Evolutionary conservation across 1,139 yeast species (phyloP), one percentile per base, ranked within the genome.

Genomic region (Yamadazyma triangularis): DNA sequence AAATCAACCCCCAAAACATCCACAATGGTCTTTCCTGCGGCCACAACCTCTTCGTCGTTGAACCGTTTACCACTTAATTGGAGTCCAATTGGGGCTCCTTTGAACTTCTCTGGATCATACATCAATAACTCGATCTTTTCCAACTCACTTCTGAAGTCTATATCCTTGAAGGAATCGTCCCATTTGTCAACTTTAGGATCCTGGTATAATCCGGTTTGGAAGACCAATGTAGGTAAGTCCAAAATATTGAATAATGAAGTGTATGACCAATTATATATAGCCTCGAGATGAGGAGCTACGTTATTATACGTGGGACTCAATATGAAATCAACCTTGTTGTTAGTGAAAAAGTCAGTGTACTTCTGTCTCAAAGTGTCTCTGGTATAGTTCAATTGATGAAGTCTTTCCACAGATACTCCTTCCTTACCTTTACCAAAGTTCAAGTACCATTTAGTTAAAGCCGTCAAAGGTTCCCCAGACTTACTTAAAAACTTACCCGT

Each of bases 251-350:
- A 82, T 40, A 80, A 67, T 0, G 85, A 55, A 7, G 88, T 79
- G 58, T 81, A 81, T 4, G 86, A 80, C 91, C 91, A 82, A 53
- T 80, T 79, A 51, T 70, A 73, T 9, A 82, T 72, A 29, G 71
- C 71, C 27, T 75, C 79, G 13, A 78, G 75, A 28, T 70, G 73
- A 13, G 88, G 86, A 4, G 93, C 88, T 31, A 79, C 82, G 35
- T 82, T 83, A 36, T 73, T 74, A 49, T 79, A 78, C 4, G 77
- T 69, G 26, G 93, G 93, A 31, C 80, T 66, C 30, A 84, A 57
- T 34, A 84, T 66, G 45, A 79, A 75, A 46, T 84, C 93, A 29
- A 83, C 71, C 27, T 74, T 73, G 41, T 78, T 66, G 11, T 67
- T 50, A 34, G 69, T 61, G 48, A 79, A 61, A 48, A 57, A 71